A percentile compares a stretch with the other conserved stretches of the same genome.
These are phyloP conservation scores for Hibiscus tridactylites DNA, from an alignment of 345 rosid genomes.

Conservation along the genomic window DNA sequence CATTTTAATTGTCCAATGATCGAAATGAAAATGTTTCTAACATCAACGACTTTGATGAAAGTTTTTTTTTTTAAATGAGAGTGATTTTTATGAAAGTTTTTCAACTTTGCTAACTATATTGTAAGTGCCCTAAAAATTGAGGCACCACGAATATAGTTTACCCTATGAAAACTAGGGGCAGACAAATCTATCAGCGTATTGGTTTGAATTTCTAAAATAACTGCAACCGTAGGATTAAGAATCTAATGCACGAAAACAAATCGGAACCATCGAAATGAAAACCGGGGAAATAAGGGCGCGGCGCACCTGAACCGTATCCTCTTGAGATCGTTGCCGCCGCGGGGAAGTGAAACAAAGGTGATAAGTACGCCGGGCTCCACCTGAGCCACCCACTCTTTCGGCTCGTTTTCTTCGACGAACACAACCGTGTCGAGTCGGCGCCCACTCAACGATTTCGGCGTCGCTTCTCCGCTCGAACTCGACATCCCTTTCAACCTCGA, in stretches of 20 bases:
- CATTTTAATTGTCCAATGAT: no score
- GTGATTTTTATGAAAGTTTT: no score
- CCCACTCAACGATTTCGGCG: conserved; percentile 63
- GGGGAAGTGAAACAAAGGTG: conserved; percentile 84
- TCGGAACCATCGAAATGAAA: conserved; percentile 18
- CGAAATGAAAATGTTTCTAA: no score
- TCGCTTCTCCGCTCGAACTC: conserved; percentile 67
- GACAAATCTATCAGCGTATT: no score
- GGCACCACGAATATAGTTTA: no score
- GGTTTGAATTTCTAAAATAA: neutral
- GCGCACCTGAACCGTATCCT: conserved; percentile 88
- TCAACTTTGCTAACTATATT: no score
- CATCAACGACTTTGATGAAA: no score
- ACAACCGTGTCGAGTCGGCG: conserved; percentile 57
- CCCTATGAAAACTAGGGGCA: no score
- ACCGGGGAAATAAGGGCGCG: neutral
- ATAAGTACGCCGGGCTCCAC: conserved; percentile 98
- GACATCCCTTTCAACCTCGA: conserved; percentile 63
- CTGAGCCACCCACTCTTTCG: conserved; percentile 96
- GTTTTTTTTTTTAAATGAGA: no score
- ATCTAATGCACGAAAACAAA: conserved; percentile 1
- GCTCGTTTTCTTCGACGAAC: conserved; percentile 76
- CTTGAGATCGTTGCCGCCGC: conserved; percentile 92
- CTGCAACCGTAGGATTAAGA: conserved; percentile 20
- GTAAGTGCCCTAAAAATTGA: no score